A percentile compares a stretch with the other conserved stretches of the same genome.
phyloP scores from a whole-genome alignment of 2,329 filamentous ascomycete species.

The Nemania abortiva region DNA sequence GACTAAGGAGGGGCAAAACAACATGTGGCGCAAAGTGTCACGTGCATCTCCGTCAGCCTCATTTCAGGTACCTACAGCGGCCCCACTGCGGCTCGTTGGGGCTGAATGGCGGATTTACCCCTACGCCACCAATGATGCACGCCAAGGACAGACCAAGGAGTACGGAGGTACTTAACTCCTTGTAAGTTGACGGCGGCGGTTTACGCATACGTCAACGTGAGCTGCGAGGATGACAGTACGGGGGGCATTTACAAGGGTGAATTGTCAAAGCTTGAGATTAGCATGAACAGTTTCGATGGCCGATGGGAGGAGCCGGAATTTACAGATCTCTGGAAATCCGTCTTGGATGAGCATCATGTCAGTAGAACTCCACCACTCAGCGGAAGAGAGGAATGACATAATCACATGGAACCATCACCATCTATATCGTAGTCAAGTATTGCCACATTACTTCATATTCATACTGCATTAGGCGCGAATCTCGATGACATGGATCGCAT shows the following conservation, averaged over 20 bases:
- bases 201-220: not conserved
- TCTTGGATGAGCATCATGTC: not conserved
- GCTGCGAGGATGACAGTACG: not conserved
- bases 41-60: not conserved
- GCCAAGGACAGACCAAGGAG: not conserved
- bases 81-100: slow-evolving; percentile 11
- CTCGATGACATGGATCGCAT: slow-evolving; percentile 4
- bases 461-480: slow-evolving; percentile 1
- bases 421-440: not conserved
- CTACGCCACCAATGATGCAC: slow-evolving; percentile 1
- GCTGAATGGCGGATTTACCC: not conserved
- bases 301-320: not conserved
- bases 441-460: not conserved
- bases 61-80: not conserved
- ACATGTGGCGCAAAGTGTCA: slow-evolving; percentile 8
- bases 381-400: not conserved
- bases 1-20: not conserved
- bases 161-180: not conserved
- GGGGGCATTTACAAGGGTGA: not conserved
- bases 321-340: not conserved
- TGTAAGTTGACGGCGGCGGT: not conserved
- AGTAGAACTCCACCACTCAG: not conserved
- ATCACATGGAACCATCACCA: not conserved
- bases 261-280: not conserved
- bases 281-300: not conserved